Evolutionary conservation across 2,329 filamentous ascomycete species (phyloP), one percentile per base, ranked within the genome.

Genomic region (Ramichloridium luteum): DNA sequence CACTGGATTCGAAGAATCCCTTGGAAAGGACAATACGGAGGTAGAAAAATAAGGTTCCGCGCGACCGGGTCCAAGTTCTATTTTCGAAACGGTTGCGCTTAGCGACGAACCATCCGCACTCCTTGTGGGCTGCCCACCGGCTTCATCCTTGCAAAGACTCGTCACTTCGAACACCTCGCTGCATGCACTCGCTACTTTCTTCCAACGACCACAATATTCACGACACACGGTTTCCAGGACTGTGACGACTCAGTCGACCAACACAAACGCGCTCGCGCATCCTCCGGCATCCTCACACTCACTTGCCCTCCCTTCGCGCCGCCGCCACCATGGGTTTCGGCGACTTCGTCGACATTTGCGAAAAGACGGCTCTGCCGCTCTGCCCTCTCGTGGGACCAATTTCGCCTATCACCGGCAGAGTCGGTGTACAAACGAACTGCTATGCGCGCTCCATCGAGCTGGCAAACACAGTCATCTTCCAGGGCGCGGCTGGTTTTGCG

Each of bases 401-500:
- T 48, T 75, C 75, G 16, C 65, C 70, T 18, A 74, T 84, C 43
- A 70, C 74, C 13, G 72, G 68, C 45, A 69, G 72, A n/a, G 47
- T 53, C 31, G 46, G 44, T 82, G 90, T 94, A 44, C 79, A 93
- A 56, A 76, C 90, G 35, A 74, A 77, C 52, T 98, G 90, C 67
- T 96, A 88, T 62, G 82, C 90, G 37, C 77, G 90, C 37, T 92
- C 90, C 50, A 88, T 98, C 58, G 86, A 94, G 60, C 61, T 96
- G 45, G 90, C 86, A 46, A 98, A 98, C 63, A 98, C 90, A 25
- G 88, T 96, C 62, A 98, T 98, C 53, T 98, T 98, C 57, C 77
- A 96, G 61, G 83, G 78, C 53, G 90, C 86, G 16, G 77, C 85
- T 13, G 83, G 82, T 40, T 85, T 88, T 53, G 82, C 90, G 62